These are phyloP conservation scores for Paecilomyces dactylethromorphus DNA, from an alignment of 2,329 filamentous ascomycete genomes.

Conservation along the genomic window DNA sequence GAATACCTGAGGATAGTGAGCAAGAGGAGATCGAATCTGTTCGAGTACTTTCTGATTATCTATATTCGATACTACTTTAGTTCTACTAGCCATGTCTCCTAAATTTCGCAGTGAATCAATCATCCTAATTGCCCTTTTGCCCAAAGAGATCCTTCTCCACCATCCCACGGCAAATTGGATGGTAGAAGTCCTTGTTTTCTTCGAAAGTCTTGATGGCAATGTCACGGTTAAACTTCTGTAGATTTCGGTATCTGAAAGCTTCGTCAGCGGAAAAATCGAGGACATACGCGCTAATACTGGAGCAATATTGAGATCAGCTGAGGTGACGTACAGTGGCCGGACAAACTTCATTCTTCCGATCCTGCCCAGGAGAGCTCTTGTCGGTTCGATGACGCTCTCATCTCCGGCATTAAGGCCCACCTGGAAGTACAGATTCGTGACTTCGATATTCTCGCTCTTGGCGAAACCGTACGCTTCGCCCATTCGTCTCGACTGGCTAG, in stretches of 20 bases:
- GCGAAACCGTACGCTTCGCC: slow-evolving; percentile 68
- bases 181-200: slow-evolving; percentile 86
- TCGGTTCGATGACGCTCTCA: slow-evolving; percentile 59
- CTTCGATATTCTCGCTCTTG: slow-evolving; percentile 76
- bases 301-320: background rate
- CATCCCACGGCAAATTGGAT: slow-evolving; percentile 83
- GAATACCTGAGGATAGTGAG: background rate
- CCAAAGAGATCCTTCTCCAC: slow-evolving; percentile 74
- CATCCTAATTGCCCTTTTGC: slow-evolving; percentile 14
- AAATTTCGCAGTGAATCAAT: background rate
- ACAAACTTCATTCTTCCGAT: slow-evolving; percentile 98
- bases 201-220: slow-evolving; percentile 77
- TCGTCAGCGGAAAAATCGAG: background rate
- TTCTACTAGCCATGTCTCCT: background rate
- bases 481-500: slow-evolving; percentile 63
- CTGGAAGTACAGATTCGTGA: slow-evolving; percentile 72
- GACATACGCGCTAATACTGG: background rate
- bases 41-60: background rate
- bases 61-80: background rate
- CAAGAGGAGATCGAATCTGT: background rate
- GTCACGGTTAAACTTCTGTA: slow-evolving; percentile 67
- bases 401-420: slow-evolving; percentile 73
- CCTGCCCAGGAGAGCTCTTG: slow-evolving; percentile 66
- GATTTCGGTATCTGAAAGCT: slow-evolving; percentile 47
- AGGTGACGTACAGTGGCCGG: slow-evolving; percentile 59